Conservation (phyloP, 495 filamentous ascomycete genomes). For the Penicillium arizonense region DNA sequence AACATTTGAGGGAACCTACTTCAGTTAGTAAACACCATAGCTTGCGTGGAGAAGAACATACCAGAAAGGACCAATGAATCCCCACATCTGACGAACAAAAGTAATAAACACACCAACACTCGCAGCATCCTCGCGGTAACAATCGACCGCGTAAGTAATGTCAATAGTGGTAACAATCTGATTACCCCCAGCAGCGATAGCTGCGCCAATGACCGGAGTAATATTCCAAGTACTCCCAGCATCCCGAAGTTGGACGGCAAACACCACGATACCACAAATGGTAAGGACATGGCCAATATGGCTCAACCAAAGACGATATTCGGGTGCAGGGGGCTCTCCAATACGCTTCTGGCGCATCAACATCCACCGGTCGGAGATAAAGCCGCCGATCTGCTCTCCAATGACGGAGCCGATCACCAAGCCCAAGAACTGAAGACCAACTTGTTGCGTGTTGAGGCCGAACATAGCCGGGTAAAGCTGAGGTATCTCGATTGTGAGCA, state of each 20-base stretch:
- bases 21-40: conserved; percentile 1
- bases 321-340: conserved; percentile 30
- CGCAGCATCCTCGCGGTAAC: conserved; percentile 45
- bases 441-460: conserved; percentile 49
- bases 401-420: conserved; percentile 56
- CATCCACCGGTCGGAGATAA: conserved; percentile 54
- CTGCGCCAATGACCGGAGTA: conserved; percentile 49
- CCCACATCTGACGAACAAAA: conserved; percentile 54
- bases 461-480: conserved; percentile 51
- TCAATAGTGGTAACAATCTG: conserved; percentile 57
- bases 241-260: conserved; percentile 44
- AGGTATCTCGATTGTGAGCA: conserved; percentile 52
- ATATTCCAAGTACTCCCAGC: conserved; percentile 46
- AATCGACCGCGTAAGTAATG: conserved; percentile 57
- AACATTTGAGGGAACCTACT: conserved; percentile 53
- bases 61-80: conserved; percentile 60
- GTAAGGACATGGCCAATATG: conserved; percentile 47
- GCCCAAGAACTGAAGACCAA: conserved; percentile 53
- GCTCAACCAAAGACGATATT: conserved; percentile 53
- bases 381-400: conserved; percentile 55
- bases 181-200: conserved; percentile 51
- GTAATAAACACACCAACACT: conserved; percentile 58
- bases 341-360: conserved; percentile 20
- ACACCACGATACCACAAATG: conserved; percentile 52
- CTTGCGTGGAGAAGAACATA: conserved; percentile 14